Evolutionary conservation across 139 green algal genomes (phyloP).

Genomic region (Tetradesmus lagerheimii): DNA sequence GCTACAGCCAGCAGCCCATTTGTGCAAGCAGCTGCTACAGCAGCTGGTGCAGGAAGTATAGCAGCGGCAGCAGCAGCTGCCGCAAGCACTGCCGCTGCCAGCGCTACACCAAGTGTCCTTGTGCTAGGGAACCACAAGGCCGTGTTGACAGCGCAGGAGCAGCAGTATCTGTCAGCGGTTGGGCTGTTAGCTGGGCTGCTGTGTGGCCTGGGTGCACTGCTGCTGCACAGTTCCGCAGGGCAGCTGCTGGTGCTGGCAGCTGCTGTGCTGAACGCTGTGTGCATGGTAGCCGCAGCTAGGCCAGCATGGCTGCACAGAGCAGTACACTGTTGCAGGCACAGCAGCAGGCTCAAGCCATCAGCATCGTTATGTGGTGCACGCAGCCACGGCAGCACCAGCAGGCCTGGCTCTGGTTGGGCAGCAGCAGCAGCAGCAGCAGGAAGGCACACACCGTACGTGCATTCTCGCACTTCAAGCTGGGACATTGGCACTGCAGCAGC

Average conservation of each 20-base stretch:
- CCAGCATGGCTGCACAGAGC: neutral
- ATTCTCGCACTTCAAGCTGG: neutral
- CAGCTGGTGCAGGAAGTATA: neutral
- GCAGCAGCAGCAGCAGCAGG: neutral
- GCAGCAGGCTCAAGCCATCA: neutral
- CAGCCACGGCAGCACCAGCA: neutral
- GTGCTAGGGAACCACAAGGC: neutral
- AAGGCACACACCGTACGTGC: neutral
- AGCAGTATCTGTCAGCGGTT: neutral
- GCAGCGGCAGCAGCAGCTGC: neutral
- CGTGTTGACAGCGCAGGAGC: neutral
- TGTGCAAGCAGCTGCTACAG: neutral
- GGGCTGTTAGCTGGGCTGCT: neutral
- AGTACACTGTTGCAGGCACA: neutral
- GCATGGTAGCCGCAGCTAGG: neutral
- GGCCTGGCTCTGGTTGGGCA: neutral
- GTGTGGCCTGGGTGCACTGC: conserved; percentile 5
- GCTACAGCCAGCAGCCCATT: neutral
- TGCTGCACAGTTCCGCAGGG: neutral
- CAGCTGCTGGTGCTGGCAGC: neutral
- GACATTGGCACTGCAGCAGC: neutral
- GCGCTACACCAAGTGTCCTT: neutral
- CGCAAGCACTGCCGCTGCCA: neutral
- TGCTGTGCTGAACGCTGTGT: neutral
- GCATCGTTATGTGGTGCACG: neutral